Evolutionary conservation across 1,284 basidiomycete genomes (phyloP).

Genomic region (Tausonia pullulans): DNA sequence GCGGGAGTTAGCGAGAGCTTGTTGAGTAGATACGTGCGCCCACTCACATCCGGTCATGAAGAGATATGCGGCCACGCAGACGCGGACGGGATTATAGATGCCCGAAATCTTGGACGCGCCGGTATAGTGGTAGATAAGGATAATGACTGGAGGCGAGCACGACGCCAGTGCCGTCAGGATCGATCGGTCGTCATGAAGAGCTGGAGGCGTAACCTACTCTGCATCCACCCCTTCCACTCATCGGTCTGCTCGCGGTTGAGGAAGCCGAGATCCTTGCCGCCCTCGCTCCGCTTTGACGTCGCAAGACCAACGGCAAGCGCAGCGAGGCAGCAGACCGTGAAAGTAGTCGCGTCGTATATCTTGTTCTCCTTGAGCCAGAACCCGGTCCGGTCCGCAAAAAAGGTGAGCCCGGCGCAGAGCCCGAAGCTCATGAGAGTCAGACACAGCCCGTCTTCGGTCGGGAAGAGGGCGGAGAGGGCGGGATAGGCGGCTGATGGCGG

Average conservation of each 20-base stretch:
- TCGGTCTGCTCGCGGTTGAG: conserved; percentile 83
- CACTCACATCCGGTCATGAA: conserved; percentile 45
- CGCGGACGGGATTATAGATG: conserved; percentile 79
- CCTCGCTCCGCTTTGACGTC: conserved; percentile 54
- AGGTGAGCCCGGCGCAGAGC: conserved; percentile 52
- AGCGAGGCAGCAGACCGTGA: conserved; percentile 47
- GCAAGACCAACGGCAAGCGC: conserved; percentile 49
- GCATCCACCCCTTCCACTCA: conserved; percentile 97
- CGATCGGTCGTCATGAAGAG: neutral
- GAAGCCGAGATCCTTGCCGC: conserved; percentile 65
- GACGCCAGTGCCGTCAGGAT: neutral
- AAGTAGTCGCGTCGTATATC: conserved; percentile 57
- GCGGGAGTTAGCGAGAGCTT: neutral
- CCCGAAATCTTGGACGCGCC: conserved; percentile 76
- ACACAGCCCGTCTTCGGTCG: conserved; percentile 30
- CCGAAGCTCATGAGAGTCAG: conserved; percentile 50
- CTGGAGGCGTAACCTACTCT: conserved; percentile 44
- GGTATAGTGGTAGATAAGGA: conserved; percentile 79
- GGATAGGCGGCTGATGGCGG: conserved; percentile 23
- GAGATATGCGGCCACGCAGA: conserved; percentile 75
- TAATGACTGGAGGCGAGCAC: conserved; percentile 46
- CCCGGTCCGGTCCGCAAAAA: conserved; percentile 63
- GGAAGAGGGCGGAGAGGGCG: conserved; percentile 34
- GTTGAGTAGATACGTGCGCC: neutral
- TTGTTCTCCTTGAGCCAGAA: conserved; percentile 83